Base-by-base conservation (phyloP, 257 asterid genomes). In the Pogostemon cablin region DNA sequence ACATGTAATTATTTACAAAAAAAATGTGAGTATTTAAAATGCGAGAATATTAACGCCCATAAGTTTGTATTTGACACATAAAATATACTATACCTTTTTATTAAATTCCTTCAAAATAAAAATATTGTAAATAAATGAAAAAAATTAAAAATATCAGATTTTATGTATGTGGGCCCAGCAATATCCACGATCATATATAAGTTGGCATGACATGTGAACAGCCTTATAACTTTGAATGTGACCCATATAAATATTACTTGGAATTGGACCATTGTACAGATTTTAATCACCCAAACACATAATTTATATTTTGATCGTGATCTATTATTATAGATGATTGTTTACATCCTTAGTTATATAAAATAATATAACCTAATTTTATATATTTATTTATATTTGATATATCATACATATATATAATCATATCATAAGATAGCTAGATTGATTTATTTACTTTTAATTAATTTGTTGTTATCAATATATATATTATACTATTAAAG, bases 181-280 rank as follows among this genome's bases (percentile, higher is more conserved):
- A 54, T 9, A 50, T 38, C 69, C 11, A 53, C 43, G 50, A 17
- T 6, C 3, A 46, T 56, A 35, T 67, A 25, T 25, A 25, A 25
- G 56, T 67, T 47, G 42, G 7, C 54, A 57, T 68, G 75, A 35
- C 82, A 74, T 74, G 82, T 74, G 83, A 79, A 61, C 15, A 39
- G 38, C 68, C 65, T 74, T 74, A 52, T 52, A 69, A 46, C 6
- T 71, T 59, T 52, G 65, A 71, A 71, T 37, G 80, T 67, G 80
- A 71, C 10, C 6, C 10, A 71, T 7, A 38, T 59, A 57, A 72
- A 25, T 25, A 25, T 25, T 25, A 25, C 32, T 9, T 62, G 53
- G 48, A 3, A 50, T 4, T 39, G 78, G 78, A 46, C 80, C 78
- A 72, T 74, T 11, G 15, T 17, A 17, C 25, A 44, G 49, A 12